Evolutionary conservation across 192 early-diverging fungal species (phyloP), one percentile per base, ranked within the genome.

Genomic region (Hyaloraphidium curvatum): DNA sequence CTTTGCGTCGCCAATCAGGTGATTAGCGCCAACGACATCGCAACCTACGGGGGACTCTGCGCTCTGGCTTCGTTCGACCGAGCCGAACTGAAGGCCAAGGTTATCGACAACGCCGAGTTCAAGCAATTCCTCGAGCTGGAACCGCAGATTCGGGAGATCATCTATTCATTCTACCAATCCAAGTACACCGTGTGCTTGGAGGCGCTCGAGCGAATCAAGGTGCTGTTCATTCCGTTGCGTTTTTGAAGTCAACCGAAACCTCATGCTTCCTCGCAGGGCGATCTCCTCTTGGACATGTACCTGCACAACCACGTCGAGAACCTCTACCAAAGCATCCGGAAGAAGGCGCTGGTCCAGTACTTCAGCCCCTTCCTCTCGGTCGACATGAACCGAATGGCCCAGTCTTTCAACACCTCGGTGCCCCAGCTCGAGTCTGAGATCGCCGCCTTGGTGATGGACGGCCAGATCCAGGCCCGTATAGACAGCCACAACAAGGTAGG

Each of bases 401-500:
- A 39, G 31, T 72, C 79, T 16, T 87, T 91, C 63, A 70, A 73
- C 22, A 76, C 74, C 0, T 59, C 55, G 2, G 68, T 89, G 0
- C 51, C 67, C 29, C 58, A 65, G 1, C 41, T 89, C n/a, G 86
- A 91, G 60, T 51, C 55, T 4, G 80, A 88, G 59, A 55, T 89
- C 27, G 78, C 73, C 0, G 59, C 50, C 3, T 58, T 91, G 30
- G 88, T 91, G 53, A 67, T 66, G n/a, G 72, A 76, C 26, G 78
- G 79, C 31, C 59, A 78, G 27, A 79, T 91, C 39, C 59, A 78
- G 41, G 86, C 81, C 16, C 57, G 86, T 31, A 87, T 91, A 53
- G 88, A 91, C 60, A 84, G 78, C 55, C 82, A 88, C 61, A 78
- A 82, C 63, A 91, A 91, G 77, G 82, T 86, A 50, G 27, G 27